Percentiles rank a stretch among this genome's conserved stretches.
Conservation (phyloP, 179 eudicot genomes). For the Camellia oleifera region DNA sequence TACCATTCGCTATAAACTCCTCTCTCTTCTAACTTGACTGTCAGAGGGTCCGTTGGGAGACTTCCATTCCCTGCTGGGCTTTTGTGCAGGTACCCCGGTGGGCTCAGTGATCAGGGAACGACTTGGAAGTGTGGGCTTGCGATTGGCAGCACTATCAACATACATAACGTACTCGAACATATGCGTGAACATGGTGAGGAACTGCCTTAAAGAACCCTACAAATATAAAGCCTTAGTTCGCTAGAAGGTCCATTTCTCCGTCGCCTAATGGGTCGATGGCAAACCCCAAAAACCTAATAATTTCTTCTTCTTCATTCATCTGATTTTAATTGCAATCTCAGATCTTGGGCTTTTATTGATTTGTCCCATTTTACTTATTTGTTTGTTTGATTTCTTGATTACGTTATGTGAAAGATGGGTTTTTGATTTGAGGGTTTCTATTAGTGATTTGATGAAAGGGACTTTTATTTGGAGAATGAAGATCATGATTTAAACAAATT, state of each 20-base stretch:
- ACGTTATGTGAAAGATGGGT: no score
- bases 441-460: no score
- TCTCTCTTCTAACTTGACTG: no score
- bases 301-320: background rate
- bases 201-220: constrained; percentile 84
- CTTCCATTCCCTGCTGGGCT: no score
- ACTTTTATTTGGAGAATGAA: no score
- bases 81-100: no score
- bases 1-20: no score
- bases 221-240: constrained; percentile 59
- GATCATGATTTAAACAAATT: background rate
- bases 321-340: background rate
- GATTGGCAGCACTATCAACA: constrained; percentile 18
- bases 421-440: no score
- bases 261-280: constrained; percentile 70
- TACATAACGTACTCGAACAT: constrained; percentile 80
- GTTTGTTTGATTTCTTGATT: no score
- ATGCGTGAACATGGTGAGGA: constrained; percentile 72
- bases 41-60: no score
- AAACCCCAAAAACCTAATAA: constrained; percentile 72
- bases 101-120: no score
- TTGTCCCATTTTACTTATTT: background rate
- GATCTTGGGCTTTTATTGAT: background rate
- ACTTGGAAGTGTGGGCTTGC: no score
- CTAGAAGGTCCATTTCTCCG: constrained; percentile 72